Percentiles rank a stretch among this genome's conserved stretches.
Evolutionary conservation across 176 grass and related monocot species (phyloP).

Genomic region (Oryza meyeriana): DNA sequence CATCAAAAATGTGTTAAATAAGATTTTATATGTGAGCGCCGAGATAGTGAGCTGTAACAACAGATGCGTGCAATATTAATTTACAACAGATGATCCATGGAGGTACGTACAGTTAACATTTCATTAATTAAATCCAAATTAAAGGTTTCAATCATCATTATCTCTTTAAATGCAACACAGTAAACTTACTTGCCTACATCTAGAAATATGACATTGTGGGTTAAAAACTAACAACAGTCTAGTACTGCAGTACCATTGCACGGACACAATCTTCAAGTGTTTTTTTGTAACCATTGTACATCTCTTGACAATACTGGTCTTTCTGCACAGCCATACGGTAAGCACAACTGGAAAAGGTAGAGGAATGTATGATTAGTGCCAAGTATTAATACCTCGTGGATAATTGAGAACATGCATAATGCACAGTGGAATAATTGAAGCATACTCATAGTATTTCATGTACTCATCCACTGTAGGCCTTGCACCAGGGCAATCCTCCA

Average conservation of each 20-base stretch:
- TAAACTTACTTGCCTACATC: neutral
- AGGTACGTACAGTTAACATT: neutral
- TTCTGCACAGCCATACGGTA: slow-evolving; percentile 52
- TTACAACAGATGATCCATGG: neutral
- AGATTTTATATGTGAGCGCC: neutral
- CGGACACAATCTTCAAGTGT: slow-evolving; percentile 39
- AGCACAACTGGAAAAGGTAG: slow-evolving; percentile 38
- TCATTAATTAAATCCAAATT: neutral
- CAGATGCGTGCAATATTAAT: neutral
- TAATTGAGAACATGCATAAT: slow-evolving; percentile 3
- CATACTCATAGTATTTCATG: slow-evolving; percentile 60
- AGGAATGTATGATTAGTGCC: slow-evolving; percentile 1
- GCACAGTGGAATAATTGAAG: neutral
- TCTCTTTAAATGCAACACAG: neutral
- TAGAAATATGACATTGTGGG: slow-evolving; percentile 22
- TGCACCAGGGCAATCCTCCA: slow-evolving; percentile 42
- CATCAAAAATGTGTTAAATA: neutral
- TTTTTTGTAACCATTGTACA: slow-evolving; percentile 43
- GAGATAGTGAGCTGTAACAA: neutral
- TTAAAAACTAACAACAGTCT: slow-evolving; percentile 5
- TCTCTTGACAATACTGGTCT: slow-evolving; percentile 42
- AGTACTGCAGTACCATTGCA: slow-evolving; percentile 37
- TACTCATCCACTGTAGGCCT: slow-evolving; percentile 52
- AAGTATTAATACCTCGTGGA: slow-evolving; percentile 5
- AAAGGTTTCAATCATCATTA: neutral